Percentiles rank a stretch among this genome's conserved stretches.
These are phyloP conservation scores for Nakazawaea sp. DNA, from an alignment of 805 yeast species.

Conservation along the genomic window DNA sequence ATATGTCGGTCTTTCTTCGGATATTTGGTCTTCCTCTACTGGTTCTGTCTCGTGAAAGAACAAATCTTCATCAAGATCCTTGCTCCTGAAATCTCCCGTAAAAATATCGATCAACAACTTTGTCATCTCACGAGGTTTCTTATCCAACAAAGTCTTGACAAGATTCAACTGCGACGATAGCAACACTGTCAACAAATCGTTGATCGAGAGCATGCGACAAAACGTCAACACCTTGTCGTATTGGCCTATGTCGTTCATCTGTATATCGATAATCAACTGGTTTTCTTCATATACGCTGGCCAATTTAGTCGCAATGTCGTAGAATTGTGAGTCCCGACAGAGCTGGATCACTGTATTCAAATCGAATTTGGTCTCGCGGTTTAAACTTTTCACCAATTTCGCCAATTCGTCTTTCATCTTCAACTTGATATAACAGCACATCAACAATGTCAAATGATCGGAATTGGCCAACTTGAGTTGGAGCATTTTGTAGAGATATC, in stretches of 20 bases:
- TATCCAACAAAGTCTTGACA: conserved; percentile 58
- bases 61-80: conserved; percentile 16
- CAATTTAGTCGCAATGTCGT: conserved; percentile 57
- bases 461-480: conserved; percentile 49
- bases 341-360: conserved; percentile 59
- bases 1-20: conserved; percentile 50
- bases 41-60: conserved; percentile 12
- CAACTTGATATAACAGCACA: conserved; percentile 76
- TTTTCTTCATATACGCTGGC: conserved; percentile 72
- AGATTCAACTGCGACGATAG: conserved; percentile 36
- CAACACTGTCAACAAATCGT: conserved; percentile 69
- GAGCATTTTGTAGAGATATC: conserved; percentile 57
- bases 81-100: conserved; percentile 72
- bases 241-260: conserved; percentile 57
- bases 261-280: conserved; percentile 67
- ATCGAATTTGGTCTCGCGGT: conserved; percentile 42
- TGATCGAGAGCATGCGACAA: conserved; percentile 61
- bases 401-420: conserved; percentile 53
- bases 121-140: conserved; percentile 75
- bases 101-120: conserved; percentile 77
- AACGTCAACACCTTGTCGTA: conserved; percentile 55
- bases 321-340: conserved; percentile 67
- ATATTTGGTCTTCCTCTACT: neutral
- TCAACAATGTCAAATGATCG: conserved; percentile 75
- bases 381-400: conserved; percentile 43